Evolutionary conservation across 768 basidiomycete genomes (phyloP), one percentile per base, ranked within the genome.

Genomic region (Suillus occidentalis): DNA sequence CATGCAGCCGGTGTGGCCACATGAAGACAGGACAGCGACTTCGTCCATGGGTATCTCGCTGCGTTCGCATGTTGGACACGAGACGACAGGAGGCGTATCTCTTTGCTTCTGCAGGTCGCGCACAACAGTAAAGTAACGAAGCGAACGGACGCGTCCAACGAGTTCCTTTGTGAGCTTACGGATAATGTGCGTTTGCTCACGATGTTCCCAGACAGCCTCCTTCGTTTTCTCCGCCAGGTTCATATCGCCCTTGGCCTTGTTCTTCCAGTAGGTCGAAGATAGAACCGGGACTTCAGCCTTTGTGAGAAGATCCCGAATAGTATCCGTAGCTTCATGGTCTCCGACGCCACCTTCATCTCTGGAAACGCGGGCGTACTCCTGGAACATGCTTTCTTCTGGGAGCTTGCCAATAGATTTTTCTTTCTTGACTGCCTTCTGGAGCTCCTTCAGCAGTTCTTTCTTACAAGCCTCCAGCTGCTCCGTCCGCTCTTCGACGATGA

Each of bases 121-220:
- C 49, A 97, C 94, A 61, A 91, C 90, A 8, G 86, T 92, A 80
- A 98, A 97, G 79, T 94, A 97, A 52, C 95, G 91, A 42, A 94
- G 82, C 2, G 95, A 97, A 52, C 95, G 89, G 57, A 93, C 87
- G 58, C 95, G 91, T 37, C 94, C 94, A 34, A 93, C 89, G 60
- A 97, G 86, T 75, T 97, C 96, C 75, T 95, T 95, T 40, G 87
- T 87, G 55, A 97, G 78, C 57, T 89, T 86, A 55, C 94, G 87
- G 63, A 97, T 89, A 55, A 89, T 87, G 73, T 97, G 94, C 2
- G 92, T 90, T 71, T 92, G 86, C 76, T 96, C 94, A 40, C 95
- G 89, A 71, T 93, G 89, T 43, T 86, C 87, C 92, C 92, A 94
- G 56, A 86, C 83, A 36, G 80, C 79, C 62, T 88, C 90, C 72